Evolutionary conservation across 257 asterid species (phyloP).

Genomic region (Catharanthus roseus): DNA sequence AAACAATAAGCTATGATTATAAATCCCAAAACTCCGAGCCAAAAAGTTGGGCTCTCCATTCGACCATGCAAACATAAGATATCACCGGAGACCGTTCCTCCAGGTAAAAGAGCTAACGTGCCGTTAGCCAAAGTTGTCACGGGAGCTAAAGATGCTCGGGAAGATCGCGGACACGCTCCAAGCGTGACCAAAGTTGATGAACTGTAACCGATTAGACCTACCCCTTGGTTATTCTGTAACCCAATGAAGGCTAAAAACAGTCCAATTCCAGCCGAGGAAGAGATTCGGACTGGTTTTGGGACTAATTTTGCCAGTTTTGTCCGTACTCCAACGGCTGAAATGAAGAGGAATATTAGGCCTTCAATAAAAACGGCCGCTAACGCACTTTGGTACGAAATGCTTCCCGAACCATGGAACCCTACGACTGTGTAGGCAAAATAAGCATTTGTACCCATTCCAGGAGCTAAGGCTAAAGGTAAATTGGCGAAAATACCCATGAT

Average conservation of each 20-base stretch:
- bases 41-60: constrained; percentile 87
- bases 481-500: constrained; percentile 83
- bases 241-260: constrained; percentile 84
- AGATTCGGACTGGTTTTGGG: constrained; percentile 75
- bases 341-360: constrained; percentile 55
- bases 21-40: constrained; percentile 81
- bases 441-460: constrained; percentile 94
- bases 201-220: constrained; percentile 72
- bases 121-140: constrained; percentile 47
- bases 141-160: constrained; percentile 60
- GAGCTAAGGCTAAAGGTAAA: constrained; percentile 74
- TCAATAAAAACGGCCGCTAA: constrained; percentile 85
- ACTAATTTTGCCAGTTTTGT: constrained; percentile 72
- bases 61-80: constrained; percentile 68
- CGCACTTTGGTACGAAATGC: constrained; percentile 61
- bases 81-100: constrained; percentile 63
- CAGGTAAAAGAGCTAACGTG: constrained; percentile 57
- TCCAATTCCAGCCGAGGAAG: constrained; percentile 93
- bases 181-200: constrained; percentile 77
- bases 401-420: constrained; percentile 93
- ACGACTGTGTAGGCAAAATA: constrained; percentile 91
- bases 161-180: constrained; percentile 69
- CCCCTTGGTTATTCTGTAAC: constrained; percentile 69
- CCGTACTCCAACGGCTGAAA: constrained; percentile 75
- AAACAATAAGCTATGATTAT: constrained; percentile 70